phyloP scores from a whole-genome alignment of 306 rosid genomes.

The Alnus rubra region DNA sequence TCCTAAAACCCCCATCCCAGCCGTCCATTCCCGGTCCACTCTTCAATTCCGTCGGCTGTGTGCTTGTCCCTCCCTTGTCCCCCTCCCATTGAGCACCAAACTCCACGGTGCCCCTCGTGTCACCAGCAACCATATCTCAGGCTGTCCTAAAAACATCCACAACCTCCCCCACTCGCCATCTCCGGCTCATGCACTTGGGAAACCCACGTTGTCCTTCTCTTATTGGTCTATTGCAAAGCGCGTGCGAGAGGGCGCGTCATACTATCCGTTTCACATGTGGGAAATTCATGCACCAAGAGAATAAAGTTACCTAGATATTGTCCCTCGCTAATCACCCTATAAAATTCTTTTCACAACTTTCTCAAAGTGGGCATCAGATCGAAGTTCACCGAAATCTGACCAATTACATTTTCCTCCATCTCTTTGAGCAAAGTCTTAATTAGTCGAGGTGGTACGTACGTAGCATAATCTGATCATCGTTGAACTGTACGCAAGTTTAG shows the following conservation, averaged over 20 bases:
- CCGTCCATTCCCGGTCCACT: constrained; percentile 51
- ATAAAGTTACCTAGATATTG: constrained; percentile 42
- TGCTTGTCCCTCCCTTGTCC: constrained; percentile 47
- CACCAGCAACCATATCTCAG: constrained; percentile 41
- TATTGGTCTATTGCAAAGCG: constrained; percentile 41
- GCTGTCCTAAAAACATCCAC: neutral
- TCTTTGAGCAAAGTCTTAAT: neutral
- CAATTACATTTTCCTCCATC: neutral
- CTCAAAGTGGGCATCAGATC: constrained; percentile 15
- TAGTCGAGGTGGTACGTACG: neutral
- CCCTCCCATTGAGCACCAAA: constrained; percentile 35
- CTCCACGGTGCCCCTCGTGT: constrained; percentile 38
- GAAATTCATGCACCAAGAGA: constrained; percentile 43
- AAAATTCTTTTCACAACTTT: constrained; percentile 27
- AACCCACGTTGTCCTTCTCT: constrained; percentile 20
- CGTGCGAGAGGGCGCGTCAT: constrained; percentile 31
- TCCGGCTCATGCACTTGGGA: constrained; percentile 5
- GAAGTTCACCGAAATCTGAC: neutral
- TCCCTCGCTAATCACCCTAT: constrained; percentile 38
- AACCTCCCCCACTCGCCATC: constrained; percentile 23
- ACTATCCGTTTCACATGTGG: constrained; percentile 18
- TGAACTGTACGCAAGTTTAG: neutral
- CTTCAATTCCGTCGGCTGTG: constrained; percentile 37
- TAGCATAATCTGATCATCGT: neutral
- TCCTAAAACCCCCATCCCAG: constrained; percentile 17